Evolutionary conservation across 2,329 filamentous ascomycete species (phyloP), one percentile per base, ranked within the genome.

Genomic region (Basipetospora chlamydospora): DNA sequence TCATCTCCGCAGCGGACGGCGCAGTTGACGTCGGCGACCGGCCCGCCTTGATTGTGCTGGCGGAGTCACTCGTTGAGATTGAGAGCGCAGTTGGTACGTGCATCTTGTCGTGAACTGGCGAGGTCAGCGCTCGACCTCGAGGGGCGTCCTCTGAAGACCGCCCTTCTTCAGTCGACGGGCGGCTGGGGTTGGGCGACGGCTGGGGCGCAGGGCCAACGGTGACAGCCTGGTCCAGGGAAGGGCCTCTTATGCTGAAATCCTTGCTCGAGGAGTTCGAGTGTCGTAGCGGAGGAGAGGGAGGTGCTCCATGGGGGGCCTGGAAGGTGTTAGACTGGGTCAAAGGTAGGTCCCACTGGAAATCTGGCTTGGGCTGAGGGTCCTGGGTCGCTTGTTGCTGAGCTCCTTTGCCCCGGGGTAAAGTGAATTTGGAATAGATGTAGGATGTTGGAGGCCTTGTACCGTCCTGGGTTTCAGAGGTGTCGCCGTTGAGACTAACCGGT

Each of bases 351-450:
- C 75, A 82, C 16, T 70, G 66, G 43, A 73, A 75, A 41, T 77
- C 67, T 3, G 66, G 52, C 16, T 55, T 61, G 0, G 63, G 60
- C 20, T 66, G 60, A 11, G 38, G 23, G 40, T 77, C 74, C 10
- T 75, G 62, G 10, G 67, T 54, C 2, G 78, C 78, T 26, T 73
- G 67, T 40, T 85, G 70, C 42, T 92, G 78, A 6, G 92, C 58
- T 23, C 70, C 68, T 52, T 90, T 83, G 11, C 88, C 88, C 42
- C 88, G 73, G 1, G 90, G 88, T 21, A 96, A 64, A 2, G 73
- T 64, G 50, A 86, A 94, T 41, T 82, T 92, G 6, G 85, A 79
- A 53, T 95, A 90, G 12, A 83, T 81, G 52, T 93, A 93, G 0
- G 86, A 84, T 1, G 80, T 68, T 3, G 75, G 71, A 1, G 66